Percentiles rank a stretch among this genome's conserved stretches.
Evolutionary conservation across 306 rosid species (phyloP).

Genomic region (Cucurbita pepo): DNA sequence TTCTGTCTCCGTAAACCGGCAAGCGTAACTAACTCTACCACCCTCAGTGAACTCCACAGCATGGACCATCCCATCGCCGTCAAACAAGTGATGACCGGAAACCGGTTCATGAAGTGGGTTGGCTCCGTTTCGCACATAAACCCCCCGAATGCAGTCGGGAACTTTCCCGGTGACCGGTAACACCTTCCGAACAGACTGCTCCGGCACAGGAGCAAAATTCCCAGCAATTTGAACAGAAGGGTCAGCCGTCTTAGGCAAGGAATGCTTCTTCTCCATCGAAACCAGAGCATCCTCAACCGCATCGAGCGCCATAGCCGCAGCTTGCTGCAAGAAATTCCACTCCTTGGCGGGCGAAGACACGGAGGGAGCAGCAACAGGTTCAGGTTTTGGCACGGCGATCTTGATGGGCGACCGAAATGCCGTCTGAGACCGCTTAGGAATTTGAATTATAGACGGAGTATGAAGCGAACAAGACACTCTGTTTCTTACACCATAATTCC

Average conservation of each 20-base stretch:
- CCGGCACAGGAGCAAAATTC: constrained; percentile 83
- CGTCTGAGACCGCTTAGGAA: constrained; percentile 26
- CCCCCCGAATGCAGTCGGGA: constrained; percentile 65
- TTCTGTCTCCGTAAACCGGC: constrained; percentile 75
- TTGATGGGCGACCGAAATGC: not conserved
- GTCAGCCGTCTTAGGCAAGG: constrained; percentile 82
- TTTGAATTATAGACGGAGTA: constrained; percentile 27
- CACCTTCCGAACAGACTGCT: constrained; percentile 20
- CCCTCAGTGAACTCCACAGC: constrained; percentile 45
- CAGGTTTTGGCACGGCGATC: not conserved
- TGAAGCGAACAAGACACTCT: constrained; percentile 37
- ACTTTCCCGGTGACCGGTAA: constrained; percentile 46
- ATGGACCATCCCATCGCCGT: constrained; percentile 98
- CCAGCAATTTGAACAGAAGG: constrained; percentile 85
- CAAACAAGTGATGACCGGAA: constrained; percentile 92
- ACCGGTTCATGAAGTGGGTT: constrained; percentile 72
- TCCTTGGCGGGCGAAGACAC: constrained; percentile 1
- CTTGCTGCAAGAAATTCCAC: constrained; percentile 45
- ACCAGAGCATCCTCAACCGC: constrained; percentile 39
- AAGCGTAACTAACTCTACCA: constrained; percentile 40
- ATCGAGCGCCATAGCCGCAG: constrained; percentile 46
- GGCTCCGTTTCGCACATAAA: constrained; percentile 83
- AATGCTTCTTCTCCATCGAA: constrained; percentile 32
- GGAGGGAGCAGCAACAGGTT: not conserved
- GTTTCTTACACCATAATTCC: not conserved